These are phyloP conservation scores for Taiozyma sp. DNA, from an alignment of 1,139 yeast species.

Conservation along the genomic window DNA sequence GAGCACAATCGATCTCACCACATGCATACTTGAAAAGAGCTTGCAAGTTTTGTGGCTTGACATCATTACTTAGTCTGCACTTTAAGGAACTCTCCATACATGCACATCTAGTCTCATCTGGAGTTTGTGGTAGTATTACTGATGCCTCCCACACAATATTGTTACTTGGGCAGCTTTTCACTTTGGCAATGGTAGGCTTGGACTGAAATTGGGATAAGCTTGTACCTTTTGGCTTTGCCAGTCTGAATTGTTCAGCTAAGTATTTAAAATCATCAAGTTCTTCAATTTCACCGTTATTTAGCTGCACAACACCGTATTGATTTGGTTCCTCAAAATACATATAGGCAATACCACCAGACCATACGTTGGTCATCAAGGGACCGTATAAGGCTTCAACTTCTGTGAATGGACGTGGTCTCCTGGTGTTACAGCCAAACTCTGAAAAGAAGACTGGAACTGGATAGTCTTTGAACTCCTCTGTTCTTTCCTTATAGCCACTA, in stretches of 20 bases:
- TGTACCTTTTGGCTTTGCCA: conserved; percentile 31
- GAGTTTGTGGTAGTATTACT: conserved; percentile 44
- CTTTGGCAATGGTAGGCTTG: neutral
- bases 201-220: conserved; percentile 19
- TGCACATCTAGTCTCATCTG: conserved; percentile 48
- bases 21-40: conserved; percentile 43
- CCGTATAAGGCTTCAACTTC: conserved; percentile 63
- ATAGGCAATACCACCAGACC: conserved; percentile 92
- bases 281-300: conserved; percentile 39
- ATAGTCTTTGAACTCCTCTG: conserved; percentile 38
- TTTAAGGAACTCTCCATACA: conserved; percentile 47
- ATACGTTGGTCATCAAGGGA: conserved; percentile 63
- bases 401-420: conserved; percentile 53
- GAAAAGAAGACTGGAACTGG: conserved; percentile 57
- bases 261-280: conserved; percentile 39
- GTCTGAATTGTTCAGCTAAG: conserved; percentile 28
- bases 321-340: conserved; percentile 84
- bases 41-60: conserved; percentile 28
- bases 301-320: conserved; percentile 70
- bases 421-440: conserved; percentile 54
- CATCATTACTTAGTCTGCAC: conserved; percentile 41
- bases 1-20: conserved; percentile 43
- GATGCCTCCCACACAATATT: conserved; percentile 39
- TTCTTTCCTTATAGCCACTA: conserved; percentile 52
- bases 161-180: conserved; percentile 26